Evolutionary conservation across 2,329 filamentous ascomycete genomes (phyloP).

Genomic region (Monosporascus sp.): DNA sequence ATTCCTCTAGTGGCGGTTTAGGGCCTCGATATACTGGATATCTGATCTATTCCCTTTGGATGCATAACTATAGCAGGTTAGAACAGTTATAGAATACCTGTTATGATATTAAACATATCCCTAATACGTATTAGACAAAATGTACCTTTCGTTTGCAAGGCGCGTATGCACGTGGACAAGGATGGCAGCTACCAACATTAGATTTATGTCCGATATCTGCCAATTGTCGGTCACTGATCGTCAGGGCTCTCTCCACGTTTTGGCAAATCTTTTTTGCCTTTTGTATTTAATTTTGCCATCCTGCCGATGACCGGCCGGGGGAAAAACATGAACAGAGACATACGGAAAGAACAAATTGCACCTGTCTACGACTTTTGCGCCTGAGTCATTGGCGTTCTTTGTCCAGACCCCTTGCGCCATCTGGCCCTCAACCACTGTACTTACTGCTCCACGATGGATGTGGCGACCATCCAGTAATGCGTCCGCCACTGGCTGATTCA

Average conservation of each 20-base stretch:
- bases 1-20: too few relatives aligned
- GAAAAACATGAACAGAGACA: background rate
- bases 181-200: background rate
- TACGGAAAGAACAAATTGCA: background rate
- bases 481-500: too few relatives aligned
- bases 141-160: background rate
- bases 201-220: background rate
- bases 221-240: background rate
- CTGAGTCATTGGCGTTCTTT: background rate
- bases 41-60: too few relatives aligned
- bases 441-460: too few relatives aligned
- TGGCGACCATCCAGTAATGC: too few relatives aligned
- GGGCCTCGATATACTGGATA: too few relatives aligned
- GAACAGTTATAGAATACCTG: too few relatives aligned
- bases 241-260: background rate
- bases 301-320: background rate
- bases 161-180: background rate
- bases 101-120: too few relatives aligned
- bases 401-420: background rate
- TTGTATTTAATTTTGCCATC: background rate
- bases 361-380: background rate
- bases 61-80: too few relatives aligned
- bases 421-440: too few relatives aligned
- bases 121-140: background rate
- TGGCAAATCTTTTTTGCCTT: background rate